Percentiles rank a stretch among this genome's conserved stretches.
phyloP scores from a whole-genome alignment of 257 asterid species.

The Nicotiana paniculata region DNA sequence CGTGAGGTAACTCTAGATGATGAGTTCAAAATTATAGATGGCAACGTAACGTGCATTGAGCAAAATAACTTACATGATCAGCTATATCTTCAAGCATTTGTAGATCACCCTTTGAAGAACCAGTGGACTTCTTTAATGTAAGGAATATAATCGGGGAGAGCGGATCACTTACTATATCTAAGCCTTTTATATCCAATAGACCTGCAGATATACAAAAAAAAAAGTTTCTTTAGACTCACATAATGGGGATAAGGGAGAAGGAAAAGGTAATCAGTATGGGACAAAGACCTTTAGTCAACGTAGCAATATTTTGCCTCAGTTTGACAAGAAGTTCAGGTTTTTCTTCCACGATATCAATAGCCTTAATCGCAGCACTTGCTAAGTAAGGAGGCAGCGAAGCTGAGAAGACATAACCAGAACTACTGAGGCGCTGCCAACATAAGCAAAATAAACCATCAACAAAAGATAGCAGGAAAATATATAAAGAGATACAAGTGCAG shows the following conservation, averaged over 20 bases:
- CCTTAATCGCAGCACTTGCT: conserved; percentile 91
- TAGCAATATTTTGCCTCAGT: conserved; percentile 47
- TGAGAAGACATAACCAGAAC: conserved; percentile 91
- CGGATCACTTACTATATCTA: conserved; percentile 54
- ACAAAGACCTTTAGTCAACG: conserved; percentile 46
- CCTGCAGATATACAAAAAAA: conserved; percentile 29
- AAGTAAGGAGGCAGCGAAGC: conserved; percentile 95
- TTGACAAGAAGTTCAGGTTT: conserved; percentile 58
- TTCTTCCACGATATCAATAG: conserved; percentile 70
- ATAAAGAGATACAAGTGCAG: background rate
- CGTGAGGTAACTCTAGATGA: background rate
- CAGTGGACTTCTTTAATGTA: conserved; percentile 47
- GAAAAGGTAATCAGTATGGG: background rate
- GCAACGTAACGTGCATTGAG: background rate
- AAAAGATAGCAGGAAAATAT: background rate
- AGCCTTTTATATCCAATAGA: conserved; percentile 47
- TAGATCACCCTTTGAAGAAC: conserved; percentile 59
- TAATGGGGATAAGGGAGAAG: conserved; percentile 1
- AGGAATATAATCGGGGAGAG: conserved; percentile 69
- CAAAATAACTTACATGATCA: conserved; percentile 35
- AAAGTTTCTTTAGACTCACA: background rate
- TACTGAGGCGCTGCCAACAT: conserved; percentile 77
- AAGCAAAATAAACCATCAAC: background rate
- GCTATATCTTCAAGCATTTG: conserved; percentile 66
- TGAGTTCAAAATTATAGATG: background rate